phyloP scores from a whole-genome alignment of 2,329 filamentous ascomycete species.

The Bipolaris gigantea region DNA sequence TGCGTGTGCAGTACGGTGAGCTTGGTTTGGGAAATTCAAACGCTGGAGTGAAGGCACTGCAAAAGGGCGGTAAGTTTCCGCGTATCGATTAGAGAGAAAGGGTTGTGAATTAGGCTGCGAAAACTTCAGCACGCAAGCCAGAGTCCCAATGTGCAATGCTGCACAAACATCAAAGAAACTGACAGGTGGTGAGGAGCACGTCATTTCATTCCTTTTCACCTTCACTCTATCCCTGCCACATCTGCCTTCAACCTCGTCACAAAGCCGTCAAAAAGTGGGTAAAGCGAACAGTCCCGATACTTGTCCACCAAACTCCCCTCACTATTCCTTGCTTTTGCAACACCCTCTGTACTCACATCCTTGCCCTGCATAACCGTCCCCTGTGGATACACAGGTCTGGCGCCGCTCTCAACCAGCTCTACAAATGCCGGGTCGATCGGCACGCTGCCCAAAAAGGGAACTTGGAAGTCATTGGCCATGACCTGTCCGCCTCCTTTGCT shows the following conservation, averaged over 20 bases:
- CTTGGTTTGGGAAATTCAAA: too few relatives aligned
- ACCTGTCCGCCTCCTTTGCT: conserved; percentile 84
- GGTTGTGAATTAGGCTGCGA: too few relatives aligned
- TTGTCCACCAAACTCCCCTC: conserved; percentile 64
- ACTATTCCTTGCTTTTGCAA: conserved; percentile 24
- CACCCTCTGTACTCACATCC: conserved; percentile 30
- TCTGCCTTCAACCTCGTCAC: conserved; percentile 55
- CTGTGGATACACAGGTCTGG: conserved; percentile 67
- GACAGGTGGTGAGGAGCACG: not conserved
- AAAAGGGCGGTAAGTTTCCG: too few relatives aligned
- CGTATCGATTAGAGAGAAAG: too few relatives aligned
- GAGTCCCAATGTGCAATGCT: not conserved
- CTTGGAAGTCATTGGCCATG: conserved; percentile 84
- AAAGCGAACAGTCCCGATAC: conserved; percentile 71
- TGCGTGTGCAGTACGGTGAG: too few relatives aligned
- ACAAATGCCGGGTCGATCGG: conserved; percentile 95
- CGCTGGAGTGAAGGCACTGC: too few relatives aligned
- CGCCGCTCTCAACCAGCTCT: conserved; percentile 75
- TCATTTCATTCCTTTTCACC: not conserved
- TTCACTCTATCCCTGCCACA: conserved; percentile 21
- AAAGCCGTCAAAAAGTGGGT: conserved; percentile 68
- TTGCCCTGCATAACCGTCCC: conserved; percentile 57
- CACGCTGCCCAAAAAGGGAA: conserved; percentile 81
- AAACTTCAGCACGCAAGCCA: not conserved
- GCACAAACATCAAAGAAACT: not conserved